phyloP scores from a whole-genome alignment of 202 grass and related monocot genomes.

The Setaria viridis region DNA sequence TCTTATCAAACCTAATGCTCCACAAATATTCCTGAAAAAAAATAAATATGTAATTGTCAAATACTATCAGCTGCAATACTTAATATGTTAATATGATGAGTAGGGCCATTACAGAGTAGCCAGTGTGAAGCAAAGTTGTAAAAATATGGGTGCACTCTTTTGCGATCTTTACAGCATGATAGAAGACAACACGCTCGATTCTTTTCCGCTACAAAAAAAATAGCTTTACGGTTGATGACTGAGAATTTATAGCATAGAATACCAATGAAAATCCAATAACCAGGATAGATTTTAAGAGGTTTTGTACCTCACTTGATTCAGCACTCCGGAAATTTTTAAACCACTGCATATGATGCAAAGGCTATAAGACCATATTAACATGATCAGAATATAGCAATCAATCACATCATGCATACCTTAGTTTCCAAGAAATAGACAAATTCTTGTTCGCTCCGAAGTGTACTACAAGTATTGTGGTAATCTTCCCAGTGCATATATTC shows the following conservation, averaged over 20 bases:
- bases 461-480: neutral
- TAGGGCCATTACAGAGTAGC: neutral
- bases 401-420: neutral
- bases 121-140: neutral
- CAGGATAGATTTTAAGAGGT: neutral
- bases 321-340: neutral
- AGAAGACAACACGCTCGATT: neutral
- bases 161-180: neutral
- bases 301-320: neutral
- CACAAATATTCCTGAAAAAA: conserved; percentile 1
- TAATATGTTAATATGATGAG: neutral
- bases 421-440: neutral
- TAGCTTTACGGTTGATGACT: neutral
- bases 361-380: neutral
- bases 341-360: neutral
- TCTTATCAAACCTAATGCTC: neutral
- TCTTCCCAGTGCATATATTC: neutral
- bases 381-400: neutral
- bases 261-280: neutral
- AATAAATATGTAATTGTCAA: neutral
- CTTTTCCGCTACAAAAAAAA: neutral
- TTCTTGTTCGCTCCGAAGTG: neutral
- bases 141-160: neutral
- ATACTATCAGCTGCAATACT: neutral
- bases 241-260: neutral